Base-by-base conservation (phyloP, 1,139 yeast species). In the Saccharomyces hybrid region DNA sequence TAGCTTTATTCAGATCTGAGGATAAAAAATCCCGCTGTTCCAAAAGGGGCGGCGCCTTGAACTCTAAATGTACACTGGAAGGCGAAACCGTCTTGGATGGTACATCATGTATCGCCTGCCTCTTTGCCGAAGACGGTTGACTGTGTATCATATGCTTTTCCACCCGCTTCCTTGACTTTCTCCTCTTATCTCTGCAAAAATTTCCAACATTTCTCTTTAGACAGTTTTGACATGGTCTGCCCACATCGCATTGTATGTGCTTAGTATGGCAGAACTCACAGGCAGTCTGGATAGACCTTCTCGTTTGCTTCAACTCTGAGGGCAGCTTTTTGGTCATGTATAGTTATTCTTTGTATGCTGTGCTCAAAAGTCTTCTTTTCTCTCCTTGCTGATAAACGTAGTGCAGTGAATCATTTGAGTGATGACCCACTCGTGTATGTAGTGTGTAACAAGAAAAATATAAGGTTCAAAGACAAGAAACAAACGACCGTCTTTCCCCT, bases 181-280 rank as follows among this genome's bases (percentile, higher is more conserved):
- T 70, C 46, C 76, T 76, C n/a, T 82, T 80, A 64, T 84, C 87
- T 42, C 69, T 72, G 67, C 93, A 85, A 16, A 73, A 64, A 54
- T 75, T 76, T 1, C 74, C 80, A n/a, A 81, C 66, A 31, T 81
- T 79, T 54, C 90, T 68, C 64, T 84, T 85, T 44, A 76, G 66
- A 68, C 93, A 85, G 65, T 85, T 85, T 59, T 76, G 77, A 64
- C 91, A 85, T 0, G 93, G 91, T 55, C 93, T 66, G 1, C 70
- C 62, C 23, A 66, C 63, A 57, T 78, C 81, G 65, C 91, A 85
- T 61, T 85, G 91, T 26, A 85, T 73, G 62, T 85, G 93, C 59
- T 85, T 85, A 41, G 76, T 71, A 64, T 85, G 89, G 65, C 91
- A 85, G 64, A 84, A 83, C 20, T 76, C 75, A 64, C 93, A 85